Base-by-base conservation (phyloP, 176 grass and related monocot genomes). In the Aechmea fasciata region DNA sequence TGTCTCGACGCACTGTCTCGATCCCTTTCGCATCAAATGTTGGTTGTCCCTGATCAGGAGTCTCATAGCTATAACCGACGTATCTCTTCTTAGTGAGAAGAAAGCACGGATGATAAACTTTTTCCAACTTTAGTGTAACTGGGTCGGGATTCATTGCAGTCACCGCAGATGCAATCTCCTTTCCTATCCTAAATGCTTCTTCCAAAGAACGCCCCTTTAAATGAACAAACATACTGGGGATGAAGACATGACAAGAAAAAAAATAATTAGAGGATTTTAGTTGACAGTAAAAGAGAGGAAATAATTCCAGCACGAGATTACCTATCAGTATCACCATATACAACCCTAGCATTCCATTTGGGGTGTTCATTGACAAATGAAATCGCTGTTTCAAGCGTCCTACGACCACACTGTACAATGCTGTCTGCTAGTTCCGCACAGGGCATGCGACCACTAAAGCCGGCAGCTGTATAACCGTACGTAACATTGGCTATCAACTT, bases 261-360 rank as follows among this genome's bases (percentile, higher is more conserved):
- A 10, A 17, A 19, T 57, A 59, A 41, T 41, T 33, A 33, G 3
- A 59, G 54, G 10, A 59, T 59, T n/a, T 18, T 20, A 18, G 13
- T 59, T 9, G 14, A 17, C 13, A 59, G 54, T 59, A 20, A 10
- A 17, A 17, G 19, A 59, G n/a, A 59, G 54, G 41, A 49, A 10
- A 8, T 12, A 1, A 23, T 52, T 51, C 47, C 49, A 75, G 51
- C 57, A 51, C 69, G 69, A 48, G 67, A 66, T 64, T 91, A 96
- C 92, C 92, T 96, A 78, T 96, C 92, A 69, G 92, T 92, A 78
- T 96, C 92, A 78, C 92, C 92, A 89, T 96, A 96, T 47, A 96
- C 88, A 77, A 96, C 92, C 79, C 81, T 91, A 66, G 92, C 92
- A 26, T 89, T 89, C 92, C 88, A 96, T 18, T 66, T 82, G 57